A percentile compares a stretch with the other conserved stretches of the same genome.
phyloP scores from a whole-genome alignment of 2,329 filamentous ascomycete species.

The Iodosphaeria phyllophila region DNA sequence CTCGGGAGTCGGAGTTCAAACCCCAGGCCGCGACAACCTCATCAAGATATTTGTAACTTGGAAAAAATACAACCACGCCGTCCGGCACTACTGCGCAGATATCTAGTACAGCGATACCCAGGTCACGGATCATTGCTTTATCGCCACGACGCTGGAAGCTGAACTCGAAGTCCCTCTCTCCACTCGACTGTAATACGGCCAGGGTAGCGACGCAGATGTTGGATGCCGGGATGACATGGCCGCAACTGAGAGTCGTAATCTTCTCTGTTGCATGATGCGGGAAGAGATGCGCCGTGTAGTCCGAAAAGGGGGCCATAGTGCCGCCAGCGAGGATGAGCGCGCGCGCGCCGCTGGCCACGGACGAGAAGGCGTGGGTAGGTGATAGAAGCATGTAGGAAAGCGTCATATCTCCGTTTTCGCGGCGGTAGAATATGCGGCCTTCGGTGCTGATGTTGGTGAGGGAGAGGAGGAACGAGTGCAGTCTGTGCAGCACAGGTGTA shows the following conservation, averaged over 20 bases:
- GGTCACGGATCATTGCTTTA: slow-evolving; percentile 48
- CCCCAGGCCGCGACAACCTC: slow-evolving; percentile 50
- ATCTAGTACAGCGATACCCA: slow-evolving; percentile 56
- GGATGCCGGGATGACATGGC: slow-evolving; percentile 72
- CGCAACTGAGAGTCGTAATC: slow-evolving; percentile 73
- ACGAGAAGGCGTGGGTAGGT: slow-evolving; percentile 77
- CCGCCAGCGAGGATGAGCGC: slow-evolving; percentile 85
- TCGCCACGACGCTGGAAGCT: slow-evolving; percentile 63
- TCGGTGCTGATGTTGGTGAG: slow-evolving; percentile 71
- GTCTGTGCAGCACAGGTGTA: slow-evolving; percentile 33
- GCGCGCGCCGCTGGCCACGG: slow-evolving; percentile 66
- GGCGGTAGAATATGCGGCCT: slow-evolving; percentile 42
- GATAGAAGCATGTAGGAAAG: slow-evolving; percentile 81
- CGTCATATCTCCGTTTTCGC: slow-evolving; percentile 26
- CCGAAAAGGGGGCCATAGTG: slow-evolving; percentile 92
- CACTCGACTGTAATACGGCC: slow-evolving; percentile 19
- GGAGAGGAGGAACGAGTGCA: slow-evolving; percentile 50
- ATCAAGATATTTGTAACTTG: slow-evolving; percentile 80
- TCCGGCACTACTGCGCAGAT: slow-evolving; percentile 63
- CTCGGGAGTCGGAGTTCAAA: slow-evolving; percentile 8
- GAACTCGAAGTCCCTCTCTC: slow-evolving; percentile 52
- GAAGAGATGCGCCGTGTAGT: slow-evolving; percentile 76
- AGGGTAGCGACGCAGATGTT: slow-evolving; percentile 70
- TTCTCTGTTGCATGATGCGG: slow-evolving; percentile 45
- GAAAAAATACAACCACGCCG: slow-evolving; percentile 87